A percentile compares a stretch with the other conserved stretches of the same genome.
phyloP scores from a whole-genome alignment of 1,139 yeast species.

The Pichia norvegensis region DNA sequence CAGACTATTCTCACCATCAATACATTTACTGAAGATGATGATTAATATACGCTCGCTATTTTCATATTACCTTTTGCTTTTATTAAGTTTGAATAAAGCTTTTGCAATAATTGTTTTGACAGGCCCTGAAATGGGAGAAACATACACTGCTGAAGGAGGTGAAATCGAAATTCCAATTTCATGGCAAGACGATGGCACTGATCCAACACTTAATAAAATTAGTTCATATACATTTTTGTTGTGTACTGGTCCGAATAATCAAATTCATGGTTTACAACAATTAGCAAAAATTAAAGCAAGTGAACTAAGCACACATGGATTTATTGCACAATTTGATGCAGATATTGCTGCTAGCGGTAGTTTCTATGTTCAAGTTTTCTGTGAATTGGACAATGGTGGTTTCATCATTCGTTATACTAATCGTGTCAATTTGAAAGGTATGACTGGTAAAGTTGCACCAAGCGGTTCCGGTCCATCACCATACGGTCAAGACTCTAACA shows the following conservation, averaged over 20 bases:
- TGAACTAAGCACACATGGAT: constrained; percentile 27
- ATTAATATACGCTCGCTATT: constrained; percentile 4
- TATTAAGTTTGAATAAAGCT: constrained; percentile 9
- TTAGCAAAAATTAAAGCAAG: constrained; percentile 4
- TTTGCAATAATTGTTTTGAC: constrained; percentile 52
- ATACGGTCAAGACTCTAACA: constrained; percentile 31
- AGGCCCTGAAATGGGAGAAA: constrained; percentile 42
- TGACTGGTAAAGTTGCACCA: constrained; percentile 51
- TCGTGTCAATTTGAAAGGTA: constrained; percentile 57
- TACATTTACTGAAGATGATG: not conserved
- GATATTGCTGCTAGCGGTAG: constrained; percentile 50
- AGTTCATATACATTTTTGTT: constrained; percentile 45
- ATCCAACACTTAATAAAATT: constrained; percentile 42
- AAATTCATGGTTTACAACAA: constrained; percentile 23
- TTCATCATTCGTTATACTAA: constrained; percentile 63
- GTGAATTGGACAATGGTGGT: constrained; percentile 40
- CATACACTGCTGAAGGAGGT: constrained; percentile 45
- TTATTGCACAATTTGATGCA: constrained; percentile 38
- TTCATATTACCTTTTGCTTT: constrained; percentile 7
- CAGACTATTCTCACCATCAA: not conserved
- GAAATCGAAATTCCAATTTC: constrained; percentile 39
- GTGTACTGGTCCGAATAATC: constrained; percentile 57
- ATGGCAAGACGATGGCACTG: constrained; percentile 56
- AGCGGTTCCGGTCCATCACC: constrained; percentile 41
- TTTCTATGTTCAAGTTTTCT: constrained; percentile 62